A percentile compares a stretch with the other conserved stretches of the same genome.
These are phyloP conservation scores for Middelhovenomyces tepae DNA, from an alignment of 805 yeast genomes.

Conservation along the genomic window DNA sequence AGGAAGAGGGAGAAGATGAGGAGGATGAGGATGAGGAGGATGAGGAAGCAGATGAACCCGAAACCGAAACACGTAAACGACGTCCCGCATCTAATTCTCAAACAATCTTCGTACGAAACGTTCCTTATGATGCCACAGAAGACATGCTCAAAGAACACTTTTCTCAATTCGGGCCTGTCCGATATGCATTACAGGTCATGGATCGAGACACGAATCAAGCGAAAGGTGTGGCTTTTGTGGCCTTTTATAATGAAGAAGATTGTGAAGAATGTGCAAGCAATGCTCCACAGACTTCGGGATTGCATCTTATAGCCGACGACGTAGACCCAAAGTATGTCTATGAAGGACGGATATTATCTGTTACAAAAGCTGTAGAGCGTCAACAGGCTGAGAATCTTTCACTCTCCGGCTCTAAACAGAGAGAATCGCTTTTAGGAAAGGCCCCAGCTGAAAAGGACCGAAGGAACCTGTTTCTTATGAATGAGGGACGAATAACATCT, in stretches of 20 bases:
- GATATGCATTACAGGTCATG: slow-evolving; percentile 87
- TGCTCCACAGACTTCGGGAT: slow-evolving; percentile 67
- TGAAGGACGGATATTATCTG: slow-evolving; percentile 83
- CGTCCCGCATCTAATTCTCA: slow-evolving; percentile 27
- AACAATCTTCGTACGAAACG: slow-evolving; percentile 80
- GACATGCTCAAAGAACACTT: slow-evolving; percentile 76
- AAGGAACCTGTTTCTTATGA: slow-evolving; percentile 75
- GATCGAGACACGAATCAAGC: slow-evolving; percentile 82
- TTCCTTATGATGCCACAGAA: slow-evolving; percentile 88
- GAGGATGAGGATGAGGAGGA: slow-evolving; percentile 32
- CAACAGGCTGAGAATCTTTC: slow-evolving; percentile 69
- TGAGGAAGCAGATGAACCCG: slow-evolving; percentile 28
- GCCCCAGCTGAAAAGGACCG: slow-evolving; percentile 72
- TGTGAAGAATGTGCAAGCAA: slow-evolving; percentile 59
- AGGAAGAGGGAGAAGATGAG: slow-evolving; percentile 25
- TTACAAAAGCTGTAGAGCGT: slow-evolving; percentile 79
- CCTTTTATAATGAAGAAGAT: slow-evolving; percentile 56
- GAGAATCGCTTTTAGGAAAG: slow-evolving; percentile 73
- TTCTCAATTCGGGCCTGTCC: slow-evolving; percentile 72
- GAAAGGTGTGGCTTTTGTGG: slow-evolving; percentile 92
- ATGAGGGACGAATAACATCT: slow-evolving; percentile 86
- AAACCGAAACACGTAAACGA: slow-evolving; percentile 20
- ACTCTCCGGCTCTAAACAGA: slow-evolving; percentile 60
- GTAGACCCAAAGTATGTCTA: slow-evolving; percentile 78
- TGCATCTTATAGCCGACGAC: slow-evolving; percentile 83